Percentiles rank a stretch among this genome's conserved stretches.
These are phyloP conservation scores for Rosellinia necatrix DNA, from an alignment of 2,329 filamentous ascomycete genomes.

Conservation along the genomic window DNA sequence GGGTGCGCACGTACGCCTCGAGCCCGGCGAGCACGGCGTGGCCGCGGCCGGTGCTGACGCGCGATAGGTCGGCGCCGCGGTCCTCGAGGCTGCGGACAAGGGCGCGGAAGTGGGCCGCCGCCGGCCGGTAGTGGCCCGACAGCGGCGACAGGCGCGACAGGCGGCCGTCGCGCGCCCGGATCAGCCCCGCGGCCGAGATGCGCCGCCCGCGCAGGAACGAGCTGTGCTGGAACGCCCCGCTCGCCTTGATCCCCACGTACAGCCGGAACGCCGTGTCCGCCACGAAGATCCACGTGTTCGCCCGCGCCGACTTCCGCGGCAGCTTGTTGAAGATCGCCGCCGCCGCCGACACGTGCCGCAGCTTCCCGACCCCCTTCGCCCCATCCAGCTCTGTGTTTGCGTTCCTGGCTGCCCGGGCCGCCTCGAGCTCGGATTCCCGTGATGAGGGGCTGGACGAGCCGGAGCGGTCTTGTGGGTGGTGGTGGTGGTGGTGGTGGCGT, in stretches of 20 bases:
- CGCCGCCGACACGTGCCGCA: constrained; percentile 69
- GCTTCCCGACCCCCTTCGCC: constrained; percentile 58
- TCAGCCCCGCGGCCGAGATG: constrained; percentile 80
- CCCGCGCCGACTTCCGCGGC: constrained; percentile 76
- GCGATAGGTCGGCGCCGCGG: constrained; percentile 77
- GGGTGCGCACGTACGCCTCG: constrained; percentile 76
- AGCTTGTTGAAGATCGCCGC: constrained; percentile 79
- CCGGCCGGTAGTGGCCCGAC: constrained; percentile 84
- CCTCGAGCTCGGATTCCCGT: constrained; percentile 55
- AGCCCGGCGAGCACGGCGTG: constrained; percentile 84
- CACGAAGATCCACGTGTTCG: constrained; percentile 94
- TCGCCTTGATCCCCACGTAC: constrained; percentile 89
- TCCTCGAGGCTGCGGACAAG: constrained; percentile 77
- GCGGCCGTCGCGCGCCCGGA: constrained; percentile 82
- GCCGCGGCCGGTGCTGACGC: constrained; percentile 77
- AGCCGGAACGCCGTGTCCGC: constrained; percentile 83
- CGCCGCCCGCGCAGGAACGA: constrained; percentile 84
- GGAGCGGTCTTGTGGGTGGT: constrained; percentile 1
- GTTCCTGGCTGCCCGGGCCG: constrained; percentile 67
- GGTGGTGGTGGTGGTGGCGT: constrained; percentile 21
- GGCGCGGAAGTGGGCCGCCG: constrained; percentile 79
- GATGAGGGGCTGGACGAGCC: constrained; percentile 39
- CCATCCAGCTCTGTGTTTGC: constrained; percentile 66
- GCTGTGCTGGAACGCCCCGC: constrained; percentile 87
- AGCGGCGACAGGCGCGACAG: constrained; percentile 73